Conservation (phyloP, 257 asterid genomes). For the Penstemon barbatus region DNA sequence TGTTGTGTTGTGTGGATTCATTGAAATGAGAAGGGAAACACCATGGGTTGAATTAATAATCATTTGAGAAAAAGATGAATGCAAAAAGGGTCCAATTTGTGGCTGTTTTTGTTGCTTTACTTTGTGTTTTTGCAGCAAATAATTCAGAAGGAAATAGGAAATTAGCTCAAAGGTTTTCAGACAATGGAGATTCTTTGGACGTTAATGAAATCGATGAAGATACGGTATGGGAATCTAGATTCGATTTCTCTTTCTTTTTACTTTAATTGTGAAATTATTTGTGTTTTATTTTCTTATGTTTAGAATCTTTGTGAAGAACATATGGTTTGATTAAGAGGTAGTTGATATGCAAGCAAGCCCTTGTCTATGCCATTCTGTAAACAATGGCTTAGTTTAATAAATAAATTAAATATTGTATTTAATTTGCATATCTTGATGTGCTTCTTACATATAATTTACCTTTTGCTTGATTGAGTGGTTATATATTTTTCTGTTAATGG, state of each 20-base stretch:
- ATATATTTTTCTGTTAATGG: neutral
- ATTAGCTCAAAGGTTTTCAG: constrained; percentile 37
- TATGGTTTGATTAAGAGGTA: neutral
- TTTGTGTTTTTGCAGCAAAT: constrained; percentile 51
- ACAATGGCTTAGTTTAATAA: too few species aligned
- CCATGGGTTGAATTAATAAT: constrained; percentile 34
- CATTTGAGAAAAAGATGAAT: constrained; percentile 50
- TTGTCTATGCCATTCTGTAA: neutral
- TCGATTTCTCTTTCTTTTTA: neutral
- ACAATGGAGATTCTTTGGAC: constrained; percentile 14
- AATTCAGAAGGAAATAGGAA: constrained; percentile 57
- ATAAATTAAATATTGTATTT: neutral
- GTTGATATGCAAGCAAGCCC: too few species aligned
- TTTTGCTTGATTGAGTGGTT: constrained; percentile 4
- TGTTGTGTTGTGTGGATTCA: constrained; percentile 40
- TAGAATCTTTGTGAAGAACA: neutral
- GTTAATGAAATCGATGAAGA: constrained; percentile 31
- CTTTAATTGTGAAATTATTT: neutral
- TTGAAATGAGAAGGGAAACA: constrained; percentile 39
- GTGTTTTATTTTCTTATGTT: neutral
- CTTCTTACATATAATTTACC: neutral
- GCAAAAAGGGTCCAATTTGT: constrained; percentile 38
- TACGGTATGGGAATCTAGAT: constrained; percentile 36
- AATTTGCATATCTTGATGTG: neutral
- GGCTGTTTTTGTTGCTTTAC: constrained; percentile 52